Base-by-base conservation (phyloP, 306 rosid genomes). In the Lathyrus aphaca region DNA sequence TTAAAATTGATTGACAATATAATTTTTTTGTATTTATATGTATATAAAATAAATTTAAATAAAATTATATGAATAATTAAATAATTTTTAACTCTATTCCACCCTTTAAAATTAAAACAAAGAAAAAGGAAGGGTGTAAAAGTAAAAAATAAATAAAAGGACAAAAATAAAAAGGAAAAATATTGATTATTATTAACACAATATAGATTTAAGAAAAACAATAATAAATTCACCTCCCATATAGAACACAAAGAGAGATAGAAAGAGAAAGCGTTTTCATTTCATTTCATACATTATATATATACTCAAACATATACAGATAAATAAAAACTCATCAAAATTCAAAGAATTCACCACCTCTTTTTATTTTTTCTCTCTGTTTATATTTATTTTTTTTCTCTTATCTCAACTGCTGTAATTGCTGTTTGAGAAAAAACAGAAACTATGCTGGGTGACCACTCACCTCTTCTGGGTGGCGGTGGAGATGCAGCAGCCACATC, bases 391-490 rank as follows among this genome's bases (percentile, higher is more conserved):
- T 54, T 54, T 57, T 76, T 75, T 80, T 79, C 74, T 44, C 67
- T 42, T 62, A 18, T 54, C 43, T 76, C 76, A 16, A 77, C 77
- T 65, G 83, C 83, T 73, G 88, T 89, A 89, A 89, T 83, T 85
- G 83, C 73, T 78, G 73, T 66, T 61, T 45, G 32, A 4, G 58
- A 60, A 35, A 53, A 81, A 46, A 71, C 30, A 50, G 42, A 59
- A 63, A 64, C 80, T 82, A 90, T 90, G 96, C 86, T 86, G 42
- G 95, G 90, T 58, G 95, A 86, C 35, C 35, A 30, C 81, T 81
- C 96, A 6, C 64, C 80, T 60, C 78, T 68, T 27, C 45, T 84
- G 25, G 81, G 84, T 1, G 77, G 74, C 2, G 78, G 68, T 1
- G 86, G 68, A 27, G 88, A 80, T 38, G 83, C 80, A 30, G 72